Conservation (phyloP, 331 rosid species). For the Dryas integrifolia region DNA sequence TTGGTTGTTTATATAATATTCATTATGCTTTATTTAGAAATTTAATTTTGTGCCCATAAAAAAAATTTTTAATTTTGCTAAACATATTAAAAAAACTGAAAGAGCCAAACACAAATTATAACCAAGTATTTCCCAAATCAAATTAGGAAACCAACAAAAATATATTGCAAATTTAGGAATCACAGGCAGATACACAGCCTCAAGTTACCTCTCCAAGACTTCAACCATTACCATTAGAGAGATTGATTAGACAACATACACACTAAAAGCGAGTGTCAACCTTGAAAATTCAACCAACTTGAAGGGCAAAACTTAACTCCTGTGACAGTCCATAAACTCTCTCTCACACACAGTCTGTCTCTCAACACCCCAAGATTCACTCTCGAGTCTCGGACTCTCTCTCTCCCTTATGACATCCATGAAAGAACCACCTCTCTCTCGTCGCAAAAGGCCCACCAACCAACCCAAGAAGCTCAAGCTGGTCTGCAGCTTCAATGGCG, state of each 20-base stretch:
- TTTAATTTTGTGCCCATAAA: too few species aligned
- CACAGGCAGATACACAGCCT: too few species aligned
- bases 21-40: too few species aligned
- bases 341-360: background rate
- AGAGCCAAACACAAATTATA: background rate
- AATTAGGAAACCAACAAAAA: background rate
- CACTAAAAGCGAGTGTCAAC: slow-evolving; percentile 1
- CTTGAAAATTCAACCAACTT: background rate
- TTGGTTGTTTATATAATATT: too few species aligned
- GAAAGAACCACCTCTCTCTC: slow-evolving; percentile 25
- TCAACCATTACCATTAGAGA: too few species aligned
- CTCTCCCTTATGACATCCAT: slow-evolving; percentile 7
- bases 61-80: too few species aligned
- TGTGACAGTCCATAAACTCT: background rate
- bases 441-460: slow-evolving; percentile 14
- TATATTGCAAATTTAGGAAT: too few species aligned
- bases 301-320: background rate
- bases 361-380: background rate
- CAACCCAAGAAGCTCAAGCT: slow-evolving; percentile 30
- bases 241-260: background rate
- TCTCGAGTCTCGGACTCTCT: background rate
- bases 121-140: background rate
- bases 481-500: slow-evolving; percentile 33
- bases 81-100: too few species aligned
- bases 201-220: too few species aligned